Percentiles rank a stretch among this genome's conserved stretches.
These are phyloP conservation scores for Uncinocarpus reesii DNA, from an alignment of 2,329 filamentous ascomycete genomes.

Conservation along the genomic window DNA sequence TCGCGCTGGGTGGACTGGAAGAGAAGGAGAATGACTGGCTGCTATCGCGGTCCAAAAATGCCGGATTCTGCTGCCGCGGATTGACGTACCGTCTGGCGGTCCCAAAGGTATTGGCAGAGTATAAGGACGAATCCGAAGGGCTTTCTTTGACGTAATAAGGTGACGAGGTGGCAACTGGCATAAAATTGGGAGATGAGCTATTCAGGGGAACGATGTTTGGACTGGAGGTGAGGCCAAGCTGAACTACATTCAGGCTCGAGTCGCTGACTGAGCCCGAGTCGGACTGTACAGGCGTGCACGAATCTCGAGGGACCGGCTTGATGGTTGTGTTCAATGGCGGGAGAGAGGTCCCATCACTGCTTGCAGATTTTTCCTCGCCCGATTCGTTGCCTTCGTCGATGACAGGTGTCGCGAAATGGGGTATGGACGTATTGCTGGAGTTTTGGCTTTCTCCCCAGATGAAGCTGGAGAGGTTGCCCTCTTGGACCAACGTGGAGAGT, in stretches of 20 bases:
- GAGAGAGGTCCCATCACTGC: constrained; percentile 23
- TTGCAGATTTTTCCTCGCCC: constrained; percentile 21
- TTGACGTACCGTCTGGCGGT: constrained; percentile 33
- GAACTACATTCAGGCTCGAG: constrained; percentile 36
- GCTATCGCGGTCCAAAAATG: constrained; percentile 26
- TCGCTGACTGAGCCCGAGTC: constrained; percentile 18
- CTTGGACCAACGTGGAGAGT: constrained; percentile 11
- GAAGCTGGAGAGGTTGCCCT: constrained; percentile 15
- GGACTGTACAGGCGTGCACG: constrained; percentile 21
- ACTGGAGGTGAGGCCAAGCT: constrained; percentile 31
- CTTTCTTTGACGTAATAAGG: constrained; percentile 25
- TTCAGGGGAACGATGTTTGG: constrained; percentile 33
- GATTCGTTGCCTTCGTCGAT: constrained; percentile 16
- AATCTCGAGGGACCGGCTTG: constrained; percentile 28
- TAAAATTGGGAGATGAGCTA: constrained; percentile 32
- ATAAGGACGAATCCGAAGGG: constrained; percentile 31
- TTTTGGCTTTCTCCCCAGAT: constrained; percentile 16
- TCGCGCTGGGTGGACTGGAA: constrained; percentile 32
- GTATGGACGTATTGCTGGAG: constrained; percentile 18
- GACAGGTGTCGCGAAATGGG: constrained; percentile 12
- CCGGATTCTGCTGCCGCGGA: constrained; percentile 26
- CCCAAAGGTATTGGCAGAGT: constrained; percentile 33
- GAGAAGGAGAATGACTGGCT: constrained; percentile 31
- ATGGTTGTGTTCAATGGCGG: constrained; percentile 24
- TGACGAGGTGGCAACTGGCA: constrained; percentile 24